Conservation (phyloP, 345 rosid species). For the Salix brachista region DNA sequence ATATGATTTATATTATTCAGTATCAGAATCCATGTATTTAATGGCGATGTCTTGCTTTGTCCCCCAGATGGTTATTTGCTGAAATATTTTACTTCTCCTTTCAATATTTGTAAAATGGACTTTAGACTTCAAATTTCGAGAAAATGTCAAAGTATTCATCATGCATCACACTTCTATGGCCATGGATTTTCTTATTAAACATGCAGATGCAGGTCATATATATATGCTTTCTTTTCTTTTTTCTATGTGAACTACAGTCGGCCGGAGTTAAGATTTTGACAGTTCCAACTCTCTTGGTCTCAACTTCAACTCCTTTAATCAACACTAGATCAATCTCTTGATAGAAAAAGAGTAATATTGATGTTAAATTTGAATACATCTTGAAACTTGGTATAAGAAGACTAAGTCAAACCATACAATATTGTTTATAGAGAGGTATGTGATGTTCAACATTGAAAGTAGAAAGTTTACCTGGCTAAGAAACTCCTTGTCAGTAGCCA, state of each 20-base stretch:
- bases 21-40: background rate
- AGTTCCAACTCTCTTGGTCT: background rate
- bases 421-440: background rate
- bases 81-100: background rate
- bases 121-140: background rate
- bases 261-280: no score
- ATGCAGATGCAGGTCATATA: background rate
- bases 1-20: no score
- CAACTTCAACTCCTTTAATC: background rate
- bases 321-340: background rate
- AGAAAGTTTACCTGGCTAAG: slow-evolving; percentile 39
- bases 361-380: background rate
- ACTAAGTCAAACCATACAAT: background rate
- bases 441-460: background rate
- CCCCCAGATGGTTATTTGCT: background rate
- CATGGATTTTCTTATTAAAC: background rate
- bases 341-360: background rate
- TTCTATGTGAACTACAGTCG: background rate
- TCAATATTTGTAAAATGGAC: background rate
- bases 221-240: background rate
- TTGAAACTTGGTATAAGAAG: background rate
- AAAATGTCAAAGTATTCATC: background rate
- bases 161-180: background rate
- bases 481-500: slow-evolving; percentile 42
- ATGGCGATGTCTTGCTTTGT: background rate